Conservation (phyloP, 345 rosid genomes). For the Arabidopsis suecica region DNA sequence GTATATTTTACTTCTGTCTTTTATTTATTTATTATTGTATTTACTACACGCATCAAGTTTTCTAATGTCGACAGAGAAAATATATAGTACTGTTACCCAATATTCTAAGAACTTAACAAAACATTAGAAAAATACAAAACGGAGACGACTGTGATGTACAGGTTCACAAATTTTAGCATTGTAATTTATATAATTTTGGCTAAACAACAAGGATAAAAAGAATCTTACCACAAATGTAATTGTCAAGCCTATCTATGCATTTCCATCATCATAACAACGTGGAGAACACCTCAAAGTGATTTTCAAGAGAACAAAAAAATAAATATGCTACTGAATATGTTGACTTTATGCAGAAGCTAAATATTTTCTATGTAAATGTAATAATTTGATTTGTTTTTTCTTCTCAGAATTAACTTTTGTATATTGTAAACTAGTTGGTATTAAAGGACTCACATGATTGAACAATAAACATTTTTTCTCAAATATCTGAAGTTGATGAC, state of each 20-base stretch:
- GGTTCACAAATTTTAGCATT: background rate
- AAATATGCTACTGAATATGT: background rate
- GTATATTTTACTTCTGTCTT: constrained; percentile 20
- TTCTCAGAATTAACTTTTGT: too few species aligned
- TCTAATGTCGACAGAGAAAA: background rate
- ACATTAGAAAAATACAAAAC: constrained; percentile 2
- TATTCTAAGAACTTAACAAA: background rate
- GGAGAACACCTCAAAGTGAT: background rate
- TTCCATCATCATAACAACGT: constrained; percentile 6
- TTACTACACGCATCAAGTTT: background rate
- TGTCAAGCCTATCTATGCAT: constrained; percentile 21
- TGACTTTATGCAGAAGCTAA: background rate
- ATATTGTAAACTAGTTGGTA: background rate
- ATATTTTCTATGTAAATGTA: constrained; percentile 1
- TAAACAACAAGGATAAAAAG: constrained; percentile 22
- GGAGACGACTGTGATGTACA: background rate
- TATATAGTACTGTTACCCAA: too few species aligned
- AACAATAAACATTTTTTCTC: constrained; percentile 11
- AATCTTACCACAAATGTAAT: constrained; percentile 28
- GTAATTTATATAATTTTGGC: background rate
- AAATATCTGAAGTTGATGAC: constrained; percentile 7
- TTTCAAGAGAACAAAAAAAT: background rate
- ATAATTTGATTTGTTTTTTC: background rate
- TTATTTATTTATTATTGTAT: background rate
- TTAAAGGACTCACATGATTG: constrained; percentile 25